phyloP scores from a whole-genome alignment of 2,329 filamentous ascomycete genomes.

The Penicillium nordicum region DNA sequence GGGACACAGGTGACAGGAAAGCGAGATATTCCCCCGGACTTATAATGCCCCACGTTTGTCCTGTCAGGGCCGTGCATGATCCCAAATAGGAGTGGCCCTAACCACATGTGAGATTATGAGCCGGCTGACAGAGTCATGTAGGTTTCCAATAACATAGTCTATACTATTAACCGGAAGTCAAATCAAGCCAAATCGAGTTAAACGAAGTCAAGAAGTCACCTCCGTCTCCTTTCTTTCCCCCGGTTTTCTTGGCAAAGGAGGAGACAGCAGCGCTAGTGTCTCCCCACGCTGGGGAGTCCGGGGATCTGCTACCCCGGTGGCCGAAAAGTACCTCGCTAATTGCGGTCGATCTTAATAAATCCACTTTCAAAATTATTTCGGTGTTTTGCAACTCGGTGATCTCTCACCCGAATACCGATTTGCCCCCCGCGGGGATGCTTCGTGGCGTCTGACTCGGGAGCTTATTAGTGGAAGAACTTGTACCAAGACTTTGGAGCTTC shows the following conservation, averaged over 20 bases:
- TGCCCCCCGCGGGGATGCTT: conserved; percentile 13
- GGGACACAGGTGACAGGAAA: background rate
- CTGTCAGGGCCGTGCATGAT: background rate
- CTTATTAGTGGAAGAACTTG: conserved; percentile 15
- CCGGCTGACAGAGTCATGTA: background rate
- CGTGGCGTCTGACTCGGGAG: conserved; percentile 11
- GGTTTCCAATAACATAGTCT: background rate
- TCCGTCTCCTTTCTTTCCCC: background rate
- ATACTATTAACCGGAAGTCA: background rate
- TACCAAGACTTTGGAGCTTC: background rate
- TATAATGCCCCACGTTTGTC: background rate
- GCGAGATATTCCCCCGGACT: background rate
- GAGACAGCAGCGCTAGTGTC: background rate
- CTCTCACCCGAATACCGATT: conserved; percentile 19
- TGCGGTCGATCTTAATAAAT: background rate
- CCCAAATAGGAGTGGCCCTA: background rate
- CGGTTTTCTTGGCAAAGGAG: conserved; percentile 7
- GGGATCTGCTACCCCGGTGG: conserved; percentile 17
- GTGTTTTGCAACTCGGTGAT: conserved; percentile 3
- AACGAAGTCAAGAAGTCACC: background rate
- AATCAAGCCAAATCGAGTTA: background rate
- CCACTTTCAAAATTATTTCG: background rate
- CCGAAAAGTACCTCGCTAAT: background rate
- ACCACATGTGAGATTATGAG: background rate
- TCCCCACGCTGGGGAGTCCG: conserved; percentile 8